These are phyloP conservation scores for Russula ochroleuca DNA, from an alignment of 768 basidiomycete species.

Conservation along the genomic window DNA sequence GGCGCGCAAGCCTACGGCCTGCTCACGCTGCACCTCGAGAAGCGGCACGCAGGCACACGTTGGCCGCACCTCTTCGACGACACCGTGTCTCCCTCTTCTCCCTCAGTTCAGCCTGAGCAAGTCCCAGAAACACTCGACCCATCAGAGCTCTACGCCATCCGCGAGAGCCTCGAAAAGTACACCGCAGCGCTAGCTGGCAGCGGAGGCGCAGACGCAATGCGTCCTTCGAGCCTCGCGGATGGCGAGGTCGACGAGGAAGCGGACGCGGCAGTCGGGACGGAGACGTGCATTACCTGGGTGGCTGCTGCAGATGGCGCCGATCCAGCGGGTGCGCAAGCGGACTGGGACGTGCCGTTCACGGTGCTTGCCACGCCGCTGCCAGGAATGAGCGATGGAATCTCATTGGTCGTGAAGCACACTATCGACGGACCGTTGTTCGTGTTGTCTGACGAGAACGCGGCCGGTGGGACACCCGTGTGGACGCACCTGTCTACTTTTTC, in stretches of 20 bases:
- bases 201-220: slow-evolving; percentile 52
- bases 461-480: slow-evolving; percentile 46
- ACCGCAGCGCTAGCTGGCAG: slow-evolving; percentile 54
- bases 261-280: slow-evolving; percentile 67
- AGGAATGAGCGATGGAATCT: slow-evolving; percentile 38
- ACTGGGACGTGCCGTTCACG: slow-evolving; percentile 40
- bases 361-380: slow-evolving; percentile 73
- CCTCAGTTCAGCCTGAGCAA: slow-evolving; percentile 42
- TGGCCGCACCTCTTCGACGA: slow-evolving; percentile 85
- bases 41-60: slow-evolving; percentile 72
- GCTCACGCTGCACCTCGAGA: slow-evolving; percentile 82
- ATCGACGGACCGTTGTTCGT: slow-evolving; percentile 37
- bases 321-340: slow-evolving; percentile 41
- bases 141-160: slow-evolving; percentile 70
- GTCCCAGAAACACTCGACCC: slow-evolving; percentile 89
- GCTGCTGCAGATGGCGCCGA: slow-evolving; percentile 41
- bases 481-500: slow-evolving; percentile 78
- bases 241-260: slow-evolving; percentile 93
- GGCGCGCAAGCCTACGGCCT: slow-evolving; percentile 63
- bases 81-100: slow-evolving; percentile 34
- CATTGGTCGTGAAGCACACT: slow-evolving; percentile 62
- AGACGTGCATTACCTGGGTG: slow-evolving; percentile 65
- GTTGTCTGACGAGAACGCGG: slow-evolving; percentile 27
- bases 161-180: slow-evolving; percentile 83
- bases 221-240: slow-evolving; percentile 64